phyloP scores from a whole-genome alignment of 768 basidiomycete genomes.

The Tulasnella sp. region DNA sequence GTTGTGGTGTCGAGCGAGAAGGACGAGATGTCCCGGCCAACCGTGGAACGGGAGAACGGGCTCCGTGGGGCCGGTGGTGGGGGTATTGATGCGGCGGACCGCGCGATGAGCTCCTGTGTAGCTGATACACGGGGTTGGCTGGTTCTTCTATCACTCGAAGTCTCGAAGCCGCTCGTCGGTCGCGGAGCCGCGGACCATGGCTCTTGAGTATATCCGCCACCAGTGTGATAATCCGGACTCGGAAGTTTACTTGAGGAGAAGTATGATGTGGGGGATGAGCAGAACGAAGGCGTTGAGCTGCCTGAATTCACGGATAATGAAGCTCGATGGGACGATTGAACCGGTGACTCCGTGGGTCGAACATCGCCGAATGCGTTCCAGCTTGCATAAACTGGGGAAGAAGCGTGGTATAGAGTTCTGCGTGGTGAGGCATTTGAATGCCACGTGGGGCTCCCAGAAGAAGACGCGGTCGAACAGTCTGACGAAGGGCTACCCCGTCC shows the following conservation, averaged over 20 bases:
- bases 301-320: constrained; percentile 2
- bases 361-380: background rate
- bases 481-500: constrained; percentile 7
- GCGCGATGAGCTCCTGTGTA: constrained; percentile 12
- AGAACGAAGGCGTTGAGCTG: background rate
- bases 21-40: constrained; percentile 4
- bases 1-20: constrained; percentile 12
- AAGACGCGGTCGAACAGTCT: constrained; percentile 12
- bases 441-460: constrained; percentile 2
- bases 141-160: constrained; percentile 3
- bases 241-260: background rate
- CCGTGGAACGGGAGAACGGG: background rate
- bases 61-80: constrained; percentile 14
- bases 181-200: background rate
- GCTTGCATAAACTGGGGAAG: constrained; percentile 5
- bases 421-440: background rate
- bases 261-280: background rate
- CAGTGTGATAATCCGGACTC: background rate
- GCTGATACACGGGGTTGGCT: constrained; percentile 2
- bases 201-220: background rate
- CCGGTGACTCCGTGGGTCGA: background rate
- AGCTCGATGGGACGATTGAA: background rate
- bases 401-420: background rate
- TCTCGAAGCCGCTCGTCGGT: background rate
- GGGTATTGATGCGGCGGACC: constrained; percentile 16